Base-by-base conservation (phyloP, 2,329 filamentous ascomycete species). In the Cladosporium sp. region DNA sequence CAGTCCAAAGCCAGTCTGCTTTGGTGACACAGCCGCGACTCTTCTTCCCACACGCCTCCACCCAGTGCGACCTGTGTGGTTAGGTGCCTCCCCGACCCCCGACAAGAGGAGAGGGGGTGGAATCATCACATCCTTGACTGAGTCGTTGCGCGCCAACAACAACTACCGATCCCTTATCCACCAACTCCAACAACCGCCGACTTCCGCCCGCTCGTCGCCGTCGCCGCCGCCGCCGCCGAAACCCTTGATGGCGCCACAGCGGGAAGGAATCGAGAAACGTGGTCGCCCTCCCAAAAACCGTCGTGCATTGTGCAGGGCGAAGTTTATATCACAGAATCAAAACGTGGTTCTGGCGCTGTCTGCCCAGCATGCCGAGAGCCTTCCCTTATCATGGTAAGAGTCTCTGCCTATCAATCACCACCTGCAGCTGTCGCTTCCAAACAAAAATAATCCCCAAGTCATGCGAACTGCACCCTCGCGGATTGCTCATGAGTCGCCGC, bases 251-350 rank as follows among this genome's bases (percentile, higher is more conserved):
- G 60, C 60, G 60, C 60, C 60, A 63, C 60, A 63, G 49, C 34
- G 48, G 48, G 60, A 62, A 63, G 60, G 60, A 63, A 25, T 63
- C 49, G 34, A 46, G 60, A 63, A 63, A 63, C 60, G 60, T 63
- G 60, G 60, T 63, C 60, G 60, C 49, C 59, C 28, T 39, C 49
- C 49, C 11, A 46, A 8, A 61, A 63, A 54, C 60, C 60, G 60
- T 63, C 60, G 49, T 63, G 60, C 60, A 56, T 63, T 46, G 46
- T 53, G 49, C 60, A 63, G 60, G 60, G 60, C 26, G 49, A 63
- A 63, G 60, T 61, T 36, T 56, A 63, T 28, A 54, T 39, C 48
- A 54, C 60, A 34, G 11, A 56, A 61, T 25, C 18, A 32, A 32
- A 63, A 63, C 60, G 60, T 54, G 60, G 60, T 63, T 23, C 49